Conservation (phyloP, 148 eudicot species). For the Talinum fruticosum region DNA sequence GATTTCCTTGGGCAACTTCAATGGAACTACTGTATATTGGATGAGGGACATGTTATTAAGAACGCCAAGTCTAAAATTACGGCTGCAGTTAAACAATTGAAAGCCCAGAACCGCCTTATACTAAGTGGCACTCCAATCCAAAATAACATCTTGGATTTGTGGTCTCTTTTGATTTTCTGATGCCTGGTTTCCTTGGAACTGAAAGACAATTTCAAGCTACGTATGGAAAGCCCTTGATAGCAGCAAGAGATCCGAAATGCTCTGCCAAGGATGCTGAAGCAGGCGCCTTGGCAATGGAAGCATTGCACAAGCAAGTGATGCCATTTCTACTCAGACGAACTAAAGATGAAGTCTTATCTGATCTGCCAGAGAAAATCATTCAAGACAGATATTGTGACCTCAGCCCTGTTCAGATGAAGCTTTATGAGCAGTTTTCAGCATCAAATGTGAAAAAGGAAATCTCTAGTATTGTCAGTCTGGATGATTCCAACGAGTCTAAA, state of each 20-base stretch:
- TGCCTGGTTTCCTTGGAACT: constrained; percentile 99
- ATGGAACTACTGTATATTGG: constrained; percentile 94
- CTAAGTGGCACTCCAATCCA: constrained; percentile 99
- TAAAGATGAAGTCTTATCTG: constrained; percentile 94
- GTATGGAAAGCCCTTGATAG: constrained; percentile 91
- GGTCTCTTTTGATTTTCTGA: constrained; percentile 98
- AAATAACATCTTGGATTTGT: constrained; percentile 93
- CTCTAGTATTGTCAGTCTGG: constrained; percentile 58
- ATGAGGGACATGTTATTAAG: constrained; percentile 94
- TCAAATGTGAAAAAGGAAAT: constrained; percentile 85
- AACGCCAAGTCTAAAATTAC: constrained; percentile 89
- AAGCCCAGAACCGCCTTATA: constrained; percentile 93
- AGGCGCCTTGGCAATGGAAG: constrained; percentile 97
- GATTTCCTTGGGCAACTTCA: constrained; percentile 68
- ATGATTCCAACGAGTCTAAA: constrained; percentile 53
- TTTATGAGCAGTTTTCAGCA: constrained; percentile 90
- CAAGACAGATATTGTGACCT: constrained; percentile 99
- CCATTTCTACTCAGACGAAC: constrained; percentile 96
- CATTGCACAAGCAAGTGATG: constrained; percentile 99
- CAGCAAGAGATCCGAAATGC: constrained; percentile 94
- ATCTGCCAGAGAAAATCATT: constrained; percentile 97
- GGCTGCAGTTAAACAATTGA: constrained; percentile 90
- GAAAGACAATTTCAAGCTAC: constrained; percentile 97
- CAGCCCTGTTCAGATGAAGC: constrained; percentile 83
- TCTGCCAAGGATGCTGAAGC: constrained; percentile 99